Evolutionary conservation across 2,329 filamentous ascomycete species (phyloP), one percentile per base, ranked within the genome.

Genomic region (Trichoderma hamatum): DNA sequence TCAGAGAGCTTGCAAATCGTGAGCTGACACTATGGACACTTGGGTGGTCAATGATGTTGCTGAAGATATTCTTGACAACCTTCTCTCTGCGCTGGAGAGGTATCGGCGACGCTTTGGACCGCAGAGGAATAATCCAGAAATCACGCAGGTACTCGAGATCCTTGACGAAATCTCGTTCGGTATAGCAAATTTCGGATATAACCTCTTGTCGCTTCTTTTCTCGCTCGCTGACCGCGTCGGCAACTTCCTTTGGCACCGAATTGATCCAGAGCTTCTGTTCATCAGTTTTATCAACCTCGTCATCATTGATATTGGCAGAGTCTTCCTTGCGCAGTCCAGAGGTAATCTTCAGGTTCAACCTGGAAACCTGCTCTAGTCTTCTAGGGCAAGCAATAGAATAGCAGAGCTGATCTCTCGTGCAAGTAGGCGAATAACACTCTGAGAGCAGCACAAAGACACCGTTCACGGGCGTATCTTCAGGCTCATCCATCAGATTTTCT

Each of bases 261-360:
- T 98, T 98, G 80, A 99, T 99, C 96, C 96, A 99, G 46, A 99
- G 86, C 80, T 98, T 98, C 82, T 98, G 96, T 79, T 98, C 94
- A 76, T 97, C 94, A 36, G 91, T 93, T 75, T 96, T 91, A 69
- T 94, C 92, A 52, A 79, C 84, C 72, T 96, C 93, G 74, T 96
- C 94, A 76, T 97, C 94, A 76, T 96, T 77, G 84, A 86, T 78
- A 46, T 82, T 82, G 16, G 84, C 82, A 26, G 84, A 83, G 56
- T 86, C 84, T 61, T 88, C 84, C 73, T 86, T 87, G 78, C 92
- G 93, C 74, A 99, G 84, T 70, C 94, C 94, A 34, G 94, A 93
- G 73, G 95, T 93, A 71, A 94, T 92, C 81, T 97, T 97, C 79
- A 98, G 84, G 78, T 99, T 98, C 73, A 98, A 82, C 72, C 96